A percentile compares a stretch with the other conserved stretches of the same genome.
Evolutionary conservation across 2,329 filamentous ascomycete species (phyloP).

Genomic region (Chrysoporthe puriensis): DNA sequence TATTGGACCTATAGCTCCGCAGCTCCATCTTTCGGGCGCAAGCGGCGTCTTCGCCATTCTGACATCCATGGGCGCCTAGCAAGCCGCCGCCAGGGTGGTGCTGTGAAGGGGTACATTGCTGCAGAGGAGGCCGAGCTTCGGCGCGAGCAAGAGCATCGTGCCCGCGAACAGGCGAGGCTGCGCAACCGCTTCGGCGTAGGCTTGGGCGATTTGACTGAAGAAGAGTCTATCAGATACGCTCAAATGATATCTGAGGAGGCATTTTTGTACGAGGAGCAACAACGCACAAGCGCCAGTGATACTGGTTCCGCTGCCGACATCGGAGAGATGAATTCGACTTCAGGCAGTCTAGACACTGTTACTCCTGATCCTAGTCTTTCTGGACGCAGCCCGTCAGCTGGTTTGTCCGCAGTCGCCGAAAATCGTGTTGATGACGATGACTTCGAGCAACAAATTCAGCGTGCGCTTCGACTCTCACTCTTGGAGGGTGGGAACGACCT

Average conservation of each 20-base stretch:
- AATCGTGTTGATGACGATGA: conserved; percentile 49
- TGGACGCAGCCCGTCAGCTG: conserved; percentile 41
- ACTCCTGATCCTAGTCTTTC: conserved; percentile 60
- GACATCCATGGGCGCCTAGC: conserved; percentile 57
- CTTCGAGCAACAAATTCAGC: conserved; percentile 64
- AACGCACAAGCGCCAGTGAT: conserved; percentile 54
- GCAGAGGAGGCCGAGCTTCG: conserved; percentile 84
- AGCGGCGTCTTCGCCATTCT: conserved; percentile 75
- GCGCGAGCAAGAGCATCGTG: conserved; percentile 68
- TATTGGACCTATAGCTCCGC: conserved; percentile 95
- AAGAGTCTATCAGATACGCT: conserved; percentile 67
- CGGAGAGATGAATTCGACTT: conserved; percentile 48
- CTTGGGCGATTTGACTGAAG: conserved; percentile 67
- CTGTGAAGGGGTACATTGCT: conserved; percentile 79
- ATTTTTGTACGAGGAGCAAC: conserved; percentile 59
- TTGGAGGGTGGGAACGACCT: conserved; percentile 57
- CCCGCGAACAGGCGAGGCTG: conserved; percentile 71
- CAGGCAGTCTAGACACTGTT: conserved; percentile 49
- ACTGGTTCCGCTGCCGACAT: conserved; percentile 55
- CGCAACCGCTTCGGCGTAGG: conserved; percentile 84
- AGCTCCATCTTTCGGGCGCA: conserved; percentile 74
- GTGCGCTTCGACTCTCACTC: conserved; percentile 64
- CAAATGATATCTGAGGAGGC: conserved; percentile 69
- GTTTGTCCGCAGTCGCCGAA: conserved; percentile 32
- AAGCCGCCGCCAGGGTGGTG: conserved; percentile 63